Conservation (phyloP, 2,329 filamentous ascomycete genomes). For the Alternaria gaisen region DNA sequence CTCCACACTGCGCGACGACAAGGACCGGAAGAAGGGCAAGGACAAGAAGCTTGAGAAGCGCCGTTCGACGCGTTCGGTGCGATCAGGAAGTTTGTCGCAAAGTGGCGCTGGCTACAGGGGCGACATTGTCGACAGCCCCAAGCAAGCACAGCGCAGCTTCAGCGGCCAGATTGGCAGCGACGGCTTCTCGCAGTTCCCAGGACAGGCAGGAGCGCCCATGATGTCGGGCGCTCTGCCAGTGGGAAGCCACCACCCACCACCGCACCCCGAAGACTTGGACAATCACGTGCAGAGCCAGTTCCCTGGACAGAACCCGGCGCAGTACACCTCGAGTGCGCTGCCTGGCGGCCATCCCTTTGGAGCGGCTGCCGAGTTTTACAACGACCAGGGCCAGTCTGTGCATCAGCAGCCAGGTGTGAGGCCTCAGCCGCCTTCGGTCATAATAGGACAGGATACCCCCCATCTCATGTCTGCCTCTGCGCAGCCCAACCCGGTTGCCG, state of each 20-base stretch:
- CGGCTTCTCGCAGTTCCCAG: slow-evolving; percentile 48
- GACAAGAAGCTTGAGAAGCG: slow-evolving; percentile 41
- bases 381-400: slow-evolving; percentile 69
- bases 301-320: slow-evolving; percentile 63
- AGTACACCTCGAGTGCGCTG: slow-evolving; percentile 57
- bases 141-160: slow-evolving; percentile 34
- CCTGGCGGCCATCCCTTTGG: slow-evolving; percentile 57
- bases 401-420: slow-evolving; percentile 67
- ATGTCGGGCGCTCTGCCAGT: slow-evolving; percentile 47
- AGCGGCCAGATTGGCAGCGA: slow-evolving; percentile 42
- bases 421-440: slow-evolving; percentile 61
- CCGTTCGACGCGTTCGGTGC: slow-evolving; percentile 43
- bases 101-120: slow-evolving; percentile 39
- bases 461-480: slow-evolving; percentile 65
- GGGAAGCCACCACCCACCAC: slow-evolving; percentile 28
- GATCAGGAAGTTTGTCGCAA: slow-evolving; percentile 37
- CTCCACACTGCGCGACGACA: slow-evolving; percentile 42
- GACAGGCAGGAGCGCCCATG: slow-evolving; percentile 44
- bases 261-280: slow-evolving; percentile 44
- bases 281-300: slow-evolving; percentile 66
- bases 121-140: slow-evolving; percentile 44
- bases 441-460: slow-evolving; percentile 62
- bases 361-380: slow-evolving; percentile 68
- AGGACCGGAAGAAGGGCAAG: slow-evolving; percentile 38
- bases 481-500: slow-evolving; percentile 62